Evolutionary conservation across 2,329 filamentous ascomycete genomes (phyloP), one percentile per base, ranked within the genome.

Genomic region (Fusarium acutatum): DNA sequence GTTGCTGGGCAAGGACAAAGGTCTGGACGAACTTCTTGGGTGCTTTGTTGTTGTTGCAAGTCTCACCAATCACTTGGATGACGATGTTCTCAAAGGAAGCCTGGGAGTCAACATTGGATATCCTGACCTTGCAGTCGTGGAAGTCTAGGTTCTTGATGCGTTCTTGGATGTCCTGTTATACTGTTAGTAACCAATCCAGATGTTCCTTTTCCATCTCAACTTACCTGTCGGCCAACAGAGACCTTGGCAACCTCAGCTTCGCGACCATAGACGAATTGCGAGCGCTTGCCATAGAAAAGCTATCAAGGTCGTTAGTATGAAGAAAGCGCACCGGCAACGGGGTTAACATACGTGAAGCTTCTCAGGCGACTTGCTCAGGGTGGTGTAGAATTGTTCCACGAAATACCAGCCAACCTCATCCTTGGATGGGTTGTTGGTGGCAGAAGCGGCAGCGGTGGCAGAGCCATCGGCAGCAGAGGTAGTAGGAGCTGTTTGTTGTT

Each of bases 321-420:
- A n/a, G 24, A 41, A 35, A 43, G n/a, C 22, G 11, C 22, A 17
- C 59, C n/a, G 32, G 18, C 6, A 60, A 49, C 12, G 32, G 49
- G 43, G 52, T 14, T 28, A 44, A 84, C 89, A 79, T 84, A 92
- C 90, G 81, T 95, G 96, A 79, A 99, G 93, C 85, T 96, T 97
- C 81, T 97, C 95, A 28, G 96, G 95, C 75, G 88, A 93, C 85
- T 96, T 95, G 90, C 95, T 98, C 81, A 99, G 86, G 71, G 95
- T 99, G 78, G 94, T 98, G 86, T 99, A 99, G 88, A 98, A 99
- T 84, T 97, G 95, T 89, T 98, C 95, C 67, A 99, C 96, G 78
- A 99, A 99, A 86, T 96, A 98, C 96, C 96, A 99, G 84, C 95
- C 96, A 77, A 99, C 95, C 86, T 98, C 94, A 82, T 97, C 95